Evolutionary conservation across 352 stramenopile species (phyloP), one percentile per base, ranked within the genome.

Genomic region (Pythium volutum): DNA sequence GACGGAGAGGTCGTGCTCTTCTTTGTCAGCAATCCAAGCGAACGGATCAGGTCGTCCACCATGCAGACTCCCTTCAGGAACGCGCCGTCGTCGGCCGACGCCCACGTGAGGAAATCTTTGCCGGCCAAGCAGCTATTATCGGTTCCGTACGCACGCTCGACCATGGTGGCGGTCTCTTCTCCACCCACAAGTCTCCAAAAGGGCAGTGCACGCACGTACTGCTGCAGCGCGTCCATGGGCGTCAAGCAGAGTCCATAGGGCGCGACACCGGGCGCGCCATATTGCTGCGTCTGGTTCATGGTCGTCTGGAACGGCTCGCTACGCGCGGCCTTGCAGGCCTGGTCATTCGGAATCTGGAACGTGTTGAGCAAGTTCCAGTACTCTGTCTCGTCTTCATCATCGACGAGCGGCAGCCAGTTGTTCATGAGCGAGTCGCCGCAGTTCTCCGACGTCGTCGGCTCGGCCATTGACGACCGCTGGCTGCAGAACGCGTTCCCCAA

Each of bases 301-400:
- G 51, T 66, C 22, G 59, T 66, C 42, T n/a, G 15, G 43, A 61
- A 53, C 26, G 31, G 33, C 42, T 66, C 38, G 26, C 33, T 38
- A n/a, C 26, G 15, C 3, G 52, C 43, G 23, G 59, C 59, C 34
- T 50, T 56, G 25, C 59, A 66, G 3, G 20, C 29, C 15, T 66
- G 57, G 36, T 57, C 48, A 29, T 64, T 57, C 1, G 57, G 57
- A 26, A 64, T 50, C 48, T 64, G 57, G 27, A 64, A 57, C 12
- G 20, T 36, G n/a, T 56, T 45, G 20, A 58, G 14, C 16, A 52
- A 20, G 57, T 36, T 42, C 23, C 22, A 48, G 34, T 46, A 43
- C n/a, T 33, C 27, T 31, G n/a, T 39, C 18, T 48, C 45, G 9
- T 34, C 23, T 9, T 47, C 25, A 5, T 14, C 43, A 6, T 49